Conservation (phyloP, 805 yeast genomes). For the Ascoidea asiatica region DNA sequence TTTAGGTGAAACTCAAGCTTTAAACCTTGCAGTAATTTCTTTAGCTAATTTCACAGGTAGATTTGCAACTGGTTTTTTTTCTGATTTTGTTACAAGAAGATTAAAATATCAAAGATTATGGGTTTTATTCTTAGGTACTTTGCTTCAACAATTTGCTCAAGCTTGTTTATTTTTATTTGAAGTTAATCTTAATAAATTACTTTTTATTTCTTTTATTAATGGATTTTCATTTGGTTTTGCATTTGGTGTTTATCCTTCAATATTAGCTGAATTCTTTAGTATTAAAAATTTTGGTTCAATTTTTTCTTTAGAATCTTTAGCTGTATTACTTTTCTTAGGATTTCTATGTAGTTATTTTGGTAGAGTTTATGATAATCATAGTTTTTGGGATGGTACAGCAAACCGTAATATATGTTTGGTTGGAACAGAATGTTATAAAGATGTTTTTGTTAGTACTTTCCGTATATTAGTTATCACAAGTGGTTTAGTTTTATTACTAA, state of each 20-base stretch:
- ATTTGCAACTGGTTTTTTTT: constrained; percentile 46
- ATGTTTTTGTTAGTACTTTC: neutral
- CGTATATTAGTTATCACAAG: neutral
- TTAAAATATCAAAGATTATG: constrained; percentile 48
- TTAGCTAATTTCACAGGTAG: constrained; percentile 55
- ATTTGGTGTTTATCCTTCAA: constrained; percentile 66
- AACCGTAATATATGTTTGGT: neutral
- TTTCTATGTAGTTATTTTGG: neutral
- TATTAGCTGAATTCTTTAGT: constrained; percentile 62
- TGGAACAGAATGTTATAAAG: neutral
- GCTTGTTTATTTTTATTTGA: constrained; percentile 19
- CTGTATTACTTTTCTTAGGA: neutral
- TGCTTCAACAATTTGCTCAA: constrained; percentile 24
- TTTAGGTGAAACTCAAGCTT: constrained; percentile 51
- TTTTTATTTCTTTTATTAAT: constrained; percentile 36
- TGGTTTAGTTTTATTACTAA: neutral
- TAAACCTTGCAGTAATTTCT: constrained; percentile 59
- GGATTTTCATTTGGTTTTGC: constrained; percentile 60
- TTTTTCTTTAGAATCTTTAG: constrained; percentile 25
- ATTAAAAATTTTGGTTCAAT: constrained; percentile 48
- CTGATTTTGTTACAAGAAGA: constrained; percentile 41
- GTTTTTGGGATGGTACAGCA: neutral
- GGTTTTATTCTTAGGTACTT: constrained; percentile 36
- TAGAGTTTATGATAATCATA: neutral
- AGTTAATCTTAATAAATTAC: constrained; percentile 28